These are phyloP conservation scores for Penicillium hesseltinei DNA, from an alignment of 2,329 filamentous ascomycete genomes.

Conservation along the genomic window DNA sequence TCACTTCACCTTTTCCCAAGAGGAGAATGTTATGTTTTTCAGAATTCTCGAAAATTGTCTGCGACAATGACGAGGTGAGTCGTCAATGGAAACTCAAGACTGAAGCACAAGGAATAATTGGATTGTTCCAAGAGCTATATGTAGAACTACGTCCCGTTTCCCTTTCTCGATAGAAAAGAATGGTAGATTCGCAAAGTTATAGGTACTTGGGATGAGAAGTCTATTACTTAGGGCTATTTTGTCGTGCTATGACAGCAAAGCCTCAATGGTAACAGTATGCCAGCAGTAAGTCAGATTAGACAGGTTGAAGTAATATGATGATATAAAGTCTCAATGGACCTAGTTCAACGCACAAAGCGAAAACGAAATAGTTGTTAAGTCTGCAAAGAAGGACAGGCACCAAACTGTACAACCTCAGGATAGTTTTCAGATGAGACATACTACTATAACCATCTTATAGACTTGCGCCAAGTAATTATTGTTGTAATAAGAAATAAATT, in stretches of 20 bases:
- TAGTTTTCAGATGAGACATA: background rate
- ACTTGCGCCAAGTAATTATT: background rate
- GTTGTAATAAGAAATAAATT: background rate
- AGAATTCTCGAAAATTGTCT: background rate
- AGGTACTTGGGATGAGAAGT: background rate
- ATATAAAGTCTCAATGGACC: background rate
- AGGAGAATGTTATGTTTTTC: background rate
- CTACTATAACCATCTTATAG: background rate
- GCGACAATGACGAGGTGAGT: background rate
- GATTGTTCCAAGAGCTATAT: background rate
- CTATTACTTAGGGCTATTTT: background rate
- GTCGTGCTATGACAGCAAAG: background rate
- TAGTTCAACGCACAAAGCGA: too few relatives aligned
- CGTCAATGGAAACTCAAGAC: background rate
- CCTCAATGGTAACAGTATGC: background rate
- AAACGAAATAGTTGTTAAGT: too few relatives aligned
- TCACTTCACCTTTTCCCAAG: background rate
- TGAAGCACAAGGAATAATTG: background rate
- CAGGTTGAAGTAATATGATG: background rate
- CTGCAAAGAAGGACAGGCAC: background rate
- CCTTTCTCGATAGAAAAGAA: background rate
- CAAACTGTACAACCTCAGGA: background rate
- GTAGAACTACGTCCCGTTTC: background rate
- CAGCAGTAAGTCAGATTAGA: background rate
- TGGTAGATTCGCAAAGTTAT: background rate